Base-by-base conservation (phyloP, 2,329 filamentous ascomycete genomes). In the Xenosphaeropsis pyriputrescens region DNA sequence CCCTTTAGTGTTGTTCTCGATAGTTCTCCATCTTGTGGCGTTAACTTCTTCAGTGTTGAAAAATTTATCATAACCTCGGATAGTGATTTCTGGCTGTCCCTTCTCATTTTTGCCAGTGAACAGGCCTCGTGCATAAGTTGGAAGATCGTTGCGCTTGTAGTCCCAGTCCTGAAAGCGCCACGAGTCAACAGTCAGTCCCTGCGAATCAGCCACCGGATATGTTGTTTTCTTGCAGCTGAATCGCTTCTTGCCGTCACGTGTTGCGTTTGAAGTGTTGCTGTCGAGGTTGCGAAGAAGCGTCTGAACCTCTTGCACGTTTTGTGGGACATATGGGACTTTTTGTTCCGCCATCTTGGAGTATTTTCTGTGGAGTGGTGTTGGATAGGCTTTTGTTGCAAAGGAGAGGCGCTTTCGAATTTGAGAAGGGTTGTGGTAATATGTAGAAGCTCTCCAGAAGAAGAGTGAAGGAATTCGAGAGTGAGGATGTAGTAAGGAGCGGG, bases 21-120 rank as follows among this genome's bases (percentile, higher is more conserved):
- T 85, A 51, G 80, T 83, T 13, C 65, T 58, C 91, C 91, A 98
- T 50, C 78, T 71, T 3, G 91, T 98, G 46, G 81, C 75, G 34
- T 64, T 58, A 6, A 93, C 80, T 61, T 98, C 91, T 36, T 74
- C 73, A 31, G 85, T 71, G 50, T 98, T 98, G 73, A 98, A 98
- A 65, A 98, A 98, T 61, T 98, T 98, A 67, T 98, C 89, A 60
- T 98, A 98, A 37, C 91, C 91, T 49, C 91, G 73, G 35, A 85
- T 75, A 1, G 72, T 82, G 48, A 98, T 95, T 57, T 94, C 85
- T 11, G 73, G 63, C 7, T 72, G 65, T 7, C 76, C 75, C 18
- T 72, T 65, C 36, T 68, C 63, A 44, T 72, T 78, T 45, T 62
- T 72, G 32, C 80, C 81, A n/a, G 88, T 98, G 60, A 98, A 98